Evolutionary conservation across 73 alveolate species (phyloP), one percentile per base, ranked within the genome.

Genomic region (Tetrahymena elliotti): DNA sequence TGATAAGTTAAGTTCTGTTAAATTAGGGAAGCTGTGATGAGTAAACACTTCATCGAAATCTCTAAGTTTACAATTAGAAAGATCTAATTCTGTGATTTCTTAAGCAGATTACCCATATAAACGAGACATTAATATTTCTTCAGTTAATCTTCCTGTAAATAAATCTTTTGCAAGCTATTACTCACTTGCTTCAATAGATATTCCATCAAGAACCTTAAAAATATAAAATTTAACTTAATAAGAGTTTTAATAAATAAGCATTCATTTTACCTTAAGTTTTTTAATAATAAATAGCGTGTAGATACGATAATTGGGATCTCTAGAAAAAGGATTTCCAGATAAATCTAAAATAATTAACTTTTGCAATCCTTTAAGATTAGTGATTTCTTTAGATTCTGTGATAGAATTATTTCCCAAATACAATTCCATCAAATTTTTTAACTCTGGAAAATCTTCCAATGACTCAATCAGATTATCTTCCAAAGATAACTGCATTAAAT

Each of bases 401-500:
- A 99, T 98, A 39, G 96, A 97, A 95, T 99, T 99, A 96, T 99
- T 99, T 16, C 99, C 99, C 35, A 99, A 97, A 95, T 98, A 99
- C 40, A 99, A 97, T 95, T 98, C 99, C 98, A 98, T 97, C 53
- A 99, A 96, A 93, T 96, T 97, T 93, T 93, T 88, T 84, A 97
- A 93, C 52, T 93, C 96, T 10, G 97, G 99, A 27, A 99, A 96
- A n/a, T 99, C 99, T 92, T 97, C 98, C 15, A 99, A 94, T 83
- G 94, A 94, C 41, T 96, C 95, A 34, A 99, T 99, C 84, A 96
- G 96, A 95, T 99, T 99, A 95, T 99, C 99, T 52, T 98, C 99
- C 52, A 99, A 96, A 84, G 99, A 98, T 27, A 99, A 96, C 52
- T 98, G 97, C 84, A 99, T 98, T 53, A 99, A 96, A 96, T 96